phyloP scores from a whole-genome alignment of 805 yeast genomes.

The Starmera quercuum region DNA sequence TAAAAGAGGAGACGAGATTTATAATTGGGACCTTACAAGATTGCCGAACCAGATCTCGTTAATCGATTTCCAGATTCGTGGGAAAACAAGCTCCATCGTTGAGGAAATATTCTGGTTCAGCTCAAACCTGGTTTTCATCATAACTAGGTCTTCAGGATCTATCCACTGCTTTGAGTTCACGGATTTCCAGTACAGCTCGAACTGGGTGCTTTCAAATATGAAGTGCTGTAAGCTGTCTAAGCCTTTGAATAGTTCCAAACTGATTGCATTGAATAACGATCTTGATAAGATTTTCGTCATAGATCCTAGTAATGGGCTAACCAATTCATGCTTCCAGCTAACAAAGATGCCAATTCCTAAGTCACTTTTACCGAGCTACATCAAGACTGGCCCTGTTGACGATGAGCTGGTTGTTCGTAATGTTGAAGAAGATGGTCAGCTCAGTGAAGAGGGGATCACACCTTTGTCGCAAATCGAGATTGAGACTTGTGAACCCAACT shows the following conservation, averaged over 20 bases:
- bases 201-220: constrained; percentile 39
- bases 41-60: constrained; percentile 42
- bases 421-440: constrained; percentile 8
- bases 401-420: constrained; percentile 15
- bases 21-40: constrained; percentile 55
- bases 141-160: constrained; percentile 49
- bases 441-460: constrained; percentile 3
- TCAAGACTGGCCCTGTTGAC: constrained; percentile 8
- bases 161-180: constrained; percentile 48
- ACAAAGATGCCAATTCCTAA: constrained; percentile 25
- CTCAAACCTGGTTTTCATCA: constrained; percentile 36
- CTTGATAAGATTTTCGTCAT: background rate
- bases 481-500: constrained; percentile 34
- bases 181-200: constrained; percentile 14
- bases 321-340: constrained; percentile 30
- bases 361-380: constrained; percentile 18
- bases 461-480: constrained; percentile 47
- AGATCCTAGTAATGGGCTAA: constrained; percentile 13
- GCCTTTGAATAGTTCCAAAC: background rate
- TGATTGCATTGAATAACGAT: background rate
- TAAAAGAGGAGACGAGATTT: constrained; percentile 53
- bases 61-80: constrained; percentile 52
- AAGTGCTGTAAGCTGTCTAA: constrained; percentile 15
- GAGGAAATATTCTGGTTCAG: constrained; percentile 46
- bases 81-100: constrained; percentile 52